Base-by-base conservation (phyloP, 2,329 filamentous ascomycete genomes). In the Chaetomium olivaceum region DNA sequence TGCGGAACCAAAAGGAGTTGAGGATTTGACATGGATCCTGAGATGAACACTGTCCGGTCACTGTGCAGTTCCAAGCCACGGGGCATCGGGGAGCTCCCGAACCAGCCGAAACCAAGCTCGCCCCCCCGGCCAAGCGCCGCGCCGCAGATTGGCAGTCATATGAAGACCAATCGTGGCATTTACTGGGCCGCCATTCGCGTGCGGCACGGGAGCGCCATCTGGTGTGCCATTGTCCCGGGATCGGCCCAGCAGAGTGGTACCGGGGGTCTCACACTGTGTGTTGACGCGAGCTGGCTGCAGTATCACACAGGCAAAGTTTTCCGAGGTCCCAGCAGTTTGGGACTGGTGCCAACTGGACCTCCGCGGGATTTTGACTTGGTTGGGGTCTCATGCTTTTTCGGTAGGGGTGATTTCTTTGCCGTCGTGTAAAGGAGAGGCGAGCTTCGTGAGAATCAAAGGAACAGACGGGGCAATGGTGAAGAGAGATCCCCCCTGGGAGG, bases 271-370 rank as follows among this genome's bases (percentile, higher is more conserved):
- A 7, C 36, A 31, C 31, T 46, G 59, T 61, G 59, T 27, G 39
- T 33, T 29, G 23, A 62, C 55, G 60, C 60, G 27, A 21, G 23
- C 25, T 14, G 5, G 11, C 23, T 19, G 50, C 59, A 48, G 59
- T 46, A 56, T 56, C 59, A 61, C 50, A 52, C 50, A 52, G 19
- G n/a, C 43, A 31, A 48, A 19, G 54, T 25, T 25, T 5, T 12
- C n/a, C 25, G 9, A 14, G 19, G 19, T 36, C 51, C 60, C 60
- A 11, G 60, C 3, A 25, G n/a, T 19, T 11, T 39, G 43, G 61
- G 19, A 58, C 43, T 6, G 46, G 25, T 6, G 6, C 33, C 56
- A 43, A 14, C 19, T 43, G 33, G 11, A 3, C 7, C 31, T 33
- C 31, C 31, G 31, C 31, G 31, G 31, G 2, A 33, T 33, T 11